A percentile compares a stretch with the other conserved stretches of the same genome.
phyloP scores from a whole-genome alignment of 805 yeast species.

The Saturnispora silvae region DNA sequence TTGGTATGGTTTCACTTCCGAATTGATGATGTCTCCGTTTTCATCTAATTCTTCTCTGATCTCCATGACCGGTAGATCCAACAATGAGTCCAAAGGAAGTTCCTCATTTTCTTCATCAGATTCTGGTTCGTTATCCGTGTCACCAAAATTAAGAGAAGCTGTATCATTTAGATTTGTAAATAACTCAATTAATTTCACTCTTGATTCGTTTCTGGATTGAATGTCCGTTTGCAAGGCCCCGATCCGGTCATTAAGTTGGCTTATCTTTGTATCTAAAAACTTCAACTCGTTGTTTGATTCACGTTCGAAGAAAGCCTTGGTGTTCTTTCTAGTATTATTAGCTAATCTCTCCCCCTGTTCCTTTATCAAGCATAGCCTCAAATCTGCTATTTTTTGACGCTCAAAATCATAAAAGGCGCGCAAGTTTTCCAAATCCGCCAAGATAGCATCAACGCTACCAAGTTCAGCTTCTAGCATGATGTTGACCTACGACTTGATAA shows the following conservation, averaged over 20 bases:
- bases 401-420: conserved; percentile 22
- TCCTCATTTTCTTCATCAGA: background rate
- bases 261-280: conserved; percentile 10
- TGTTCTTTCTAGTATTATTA: background rate
- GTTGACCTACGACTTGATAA: background rate
- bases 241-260: conserved; percentile 10
- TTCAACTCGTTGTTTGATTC: conserved; percentile 17
- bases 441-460: conserved; percentile 18
- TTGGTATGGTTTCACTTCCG: conserved; percentile 31
- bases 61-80: conserved; percentile 55
- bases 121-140: conserved; percentile 11
- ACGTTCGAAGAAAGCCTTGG: conserved; percentile 14
- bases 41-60: conserved; percentile 80
- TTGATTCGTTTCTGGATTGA: conserved; percentile 24
- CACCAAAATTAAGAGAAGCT: conserved; percentile 15
- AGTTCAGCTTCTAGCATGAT: conserved; percentile 18
- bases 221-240: conserved; percentile 27
- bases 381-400: conserved; percentile 13
- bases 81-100: background rate
- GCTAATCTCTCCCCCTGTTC: conserved; percentile 13
- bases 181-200: conserved; percentile 19
- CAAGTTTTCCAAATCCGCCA: conserved; percentile 18
- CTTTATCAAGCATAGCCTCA: conserved; percentile 10
- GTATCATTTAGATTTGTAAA: conserved; percentile 19
- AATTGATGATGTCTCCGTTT: conserved; percentile 53